Evolutionary conservation across 345 rosid genomes (phyloP).

Genomic region (Psidium guajava): DNA sequence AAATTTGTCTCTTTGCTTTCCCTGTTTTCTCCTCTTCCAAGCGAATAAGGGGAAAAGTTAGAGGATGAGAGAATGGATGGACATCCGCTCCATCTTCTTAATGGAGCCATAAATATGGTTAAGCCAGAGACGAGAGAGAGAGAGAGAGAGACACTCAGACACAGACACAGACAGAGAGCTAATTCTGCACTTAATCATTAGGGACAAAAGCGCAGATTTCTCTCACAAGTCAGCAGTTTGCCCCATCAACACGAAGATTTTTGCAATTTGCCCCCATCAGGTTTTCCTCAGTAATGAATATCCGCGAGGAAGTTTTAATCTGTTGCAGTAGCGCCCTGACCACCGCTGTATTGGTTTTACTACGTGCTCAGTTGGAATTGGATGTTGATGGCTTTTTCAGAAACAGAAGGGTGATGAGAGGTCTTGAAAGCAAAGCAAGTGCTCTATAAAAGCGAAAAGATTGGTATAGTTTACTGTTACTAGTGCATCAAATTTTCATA

Average conservation of each 20-base stretch:
- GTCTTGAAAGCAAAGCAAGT: neutral
- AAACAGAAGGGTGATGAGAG: neutral
- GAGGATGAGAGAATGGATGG: too few relatives aligned
- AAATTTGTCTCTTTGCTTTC: neutral
- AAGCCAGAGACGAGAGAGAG: neutral
- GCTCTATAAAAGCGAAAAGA: neutral
- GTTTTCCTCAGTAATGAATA: too few relatives aligned
- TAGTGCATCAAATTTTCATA: neutral
- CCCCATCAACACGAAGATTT: neutral
- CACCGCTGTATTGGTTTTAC: too few relatives aligned
- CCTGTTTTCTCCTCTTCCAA: neutral
- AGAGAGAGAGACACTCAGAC: too few relatives aligned
- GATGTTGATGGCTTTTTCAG: neutral
- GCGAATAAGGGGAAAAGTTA: neutral
- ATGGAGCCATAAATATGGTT: neutral
- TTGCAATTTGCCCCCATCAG: neutral
- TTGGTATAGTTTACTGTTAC: neutral
- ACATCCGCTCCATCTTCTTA: neutral
- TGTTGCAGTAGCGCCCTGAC: neutral
- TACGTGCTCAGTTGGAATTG: neutral
- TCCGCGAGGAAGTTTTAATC: neutral
- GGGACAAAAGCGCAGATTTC: neutral
- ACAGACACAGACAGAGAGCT: neutral
- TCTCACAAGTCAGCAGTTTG: neutral
- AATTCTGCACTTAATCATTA: neutral